Percentiles rank a stretch among this genome's conserved stretches.
Evolutionary conservation across 106 monocot genomes (phyloP).

Genomic region (Narthecium ossifragum): DNA sequence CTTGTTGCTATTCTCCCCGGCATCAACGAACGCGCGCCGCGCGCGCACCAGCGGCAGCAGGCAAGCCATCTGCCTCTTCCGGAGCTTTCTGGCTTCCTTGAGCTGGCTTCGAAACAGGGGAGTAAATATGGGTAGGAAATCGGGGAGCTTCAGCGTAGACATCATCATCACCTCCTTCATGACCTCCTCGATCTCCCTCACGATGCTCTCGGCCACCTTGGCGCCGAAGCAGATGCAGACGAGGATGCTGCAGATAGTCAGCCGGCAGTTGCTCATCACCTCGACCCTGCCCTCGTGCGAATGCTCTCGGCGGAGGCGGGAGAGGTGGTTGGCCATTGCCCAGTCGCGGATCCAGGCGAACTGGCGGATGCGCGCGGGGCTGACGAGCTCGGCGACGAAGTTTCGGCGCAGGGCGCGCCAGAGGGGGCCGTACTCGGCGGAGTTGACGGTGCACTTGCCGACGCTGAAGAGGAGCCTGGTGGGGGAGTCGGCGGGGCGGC

Average conservation of each 20-base stretch:
- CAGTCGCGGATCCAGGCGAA: conserved; percentile 70
- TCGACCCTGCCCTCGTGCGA: conserved; percentile 14
- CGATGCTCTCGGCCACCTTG: conserved; percentile 34
- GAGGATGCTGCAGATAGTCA: conserved; percentile 81
- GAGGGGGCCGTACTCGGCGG: conserved; percentile 74
- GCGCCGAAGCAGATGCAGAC: conserved; percentile 83
- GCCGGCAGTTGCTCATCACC: conserved; percentile 57
- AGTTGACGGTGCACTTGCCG: conserved; percentile 80
- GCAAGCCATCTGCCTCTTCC: conserved; percentile 57
- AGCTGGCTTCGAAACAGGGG: conserved; percentile 60
- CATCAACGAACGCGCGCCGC: conserved; percentile 40
- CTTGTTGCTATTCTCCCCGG: conserved; percentile 4
- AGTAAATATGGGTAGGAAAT: conserved; percentile 66
- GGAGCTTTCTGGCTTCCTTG: conserved; percentile 29
- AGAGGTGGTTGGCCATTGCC: conserved; percentile 56
- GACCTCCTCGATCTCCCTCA: conserved; percentile 56
- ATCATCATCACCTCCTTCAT: conserved; percentile 83
- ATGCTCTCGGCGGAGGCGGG: conserved; percentile 35
- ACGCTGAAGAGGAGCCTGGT: conserved; percentile 71
- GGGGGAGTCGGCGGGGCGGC: conserved; percentile 86
- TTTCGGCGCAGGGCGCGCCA: conserved; percentile 85
- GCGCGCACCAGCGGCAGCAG: conserved; percentile 53
- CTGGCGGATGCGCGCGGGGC: conserved; percentile 31
- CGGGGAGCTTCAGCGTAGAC: conserved; percentile 59
- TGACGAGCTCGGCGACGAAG: conserved; percentile 68